These are phyloP conservation scores for Tephrocybe sp. DNA, from an alignment of 768 basidiomycete genomes.

Conservation along the genomic window DNA sequence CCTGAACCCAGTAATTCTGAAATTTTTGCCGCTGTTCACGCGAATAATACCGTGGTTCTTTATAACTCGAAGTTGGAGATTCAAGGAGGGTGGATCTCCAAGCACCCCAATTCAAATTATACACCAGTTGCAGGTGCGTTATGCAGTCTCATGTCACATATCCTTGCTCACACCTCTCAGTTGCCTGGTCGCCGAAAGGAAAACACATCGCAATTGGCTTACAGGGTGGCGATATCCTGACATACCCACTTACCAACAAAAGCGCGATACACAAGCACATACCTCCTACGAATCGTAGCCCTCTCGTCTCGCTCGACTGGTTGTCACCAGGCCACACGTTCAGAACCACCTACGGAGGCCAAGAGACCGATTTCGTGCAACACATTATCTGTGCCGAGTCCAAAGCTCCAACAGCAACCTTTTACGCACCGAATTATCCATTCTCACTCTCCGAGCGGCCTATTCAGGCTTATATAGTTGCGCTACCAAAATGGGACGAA, in stretches of 20 bases:
- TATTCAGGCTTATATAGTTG: conserved; percentile 34
- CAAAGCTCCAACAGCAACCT: conserved; percentile 38
- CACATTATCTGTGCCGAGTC: conserved; percentile 46
- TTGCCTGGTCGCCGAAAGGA: conserved; percentile 85
- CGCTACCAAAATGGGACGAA: conserved; percentile 49
- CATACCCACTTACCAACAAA: conserved; percentile 60
- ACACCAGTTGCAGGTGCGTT: conserved; percentile 62
- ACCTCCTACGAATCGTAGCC: conserved; percentile 52
- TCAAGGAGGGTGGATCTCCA: conserved; percentile 57
- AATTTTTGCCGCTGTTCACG: conserved; percentile 56
- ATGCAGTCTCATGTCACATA: not conserved
- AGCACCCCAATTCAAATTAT: conserved; percentile 36
- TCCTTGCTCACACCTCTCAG: conserved; percentile 33
- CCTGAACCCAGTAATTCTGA: conserved; percentile 49
- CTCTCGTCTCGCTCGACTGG: conserved; percentile 62
- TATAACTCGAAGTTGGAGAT: conserved; percentile 55
- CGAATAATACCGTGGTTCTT: conserved; percentile 54
- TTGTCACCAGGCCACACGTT: conserved; percentile 68
- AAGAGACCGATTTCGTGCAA: conserved; percentile 34
- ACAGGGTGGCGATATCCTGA: conserved; percentile 67
- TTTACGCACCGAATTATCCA: conserved; percentile 40
- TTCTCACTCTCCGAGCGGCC: conserved; percentile 40
- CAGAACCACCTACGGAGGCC: conserved; percentile 58
- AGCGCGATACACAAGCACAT: conserved; percentile 57
- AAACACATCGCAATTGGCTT: conserved; percentile 81